These are phyloP conservation scores for Brasilioporus rufonigricans DNA, from an alignment of 768 basidiomycete species.

Conservation along the genomic window DNA sequence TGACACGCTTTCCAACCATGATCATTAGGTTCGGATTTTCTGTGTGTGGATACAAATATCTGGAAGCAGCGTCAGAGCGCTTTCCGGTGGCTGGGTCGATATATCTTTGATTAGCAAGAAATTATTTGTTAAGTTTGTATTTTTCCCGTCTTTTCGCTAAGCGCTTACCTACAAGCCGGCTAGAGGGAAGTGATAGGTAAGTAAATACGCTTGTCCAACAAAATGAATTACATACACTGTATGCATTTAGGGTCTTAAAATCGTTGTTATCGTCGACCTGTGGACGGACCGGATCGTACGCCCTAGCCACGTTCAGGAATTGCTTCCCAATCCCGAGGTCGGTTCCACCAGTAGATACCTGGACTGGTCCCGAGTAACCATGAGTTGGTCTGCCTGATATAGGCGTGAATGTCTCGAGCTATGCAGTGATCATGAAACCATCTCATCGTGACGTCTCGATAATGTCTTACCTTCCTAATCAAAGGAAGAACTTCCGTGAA, in stretches of 20 bases:
- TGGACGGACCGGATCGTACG: constrained; percentile 50
- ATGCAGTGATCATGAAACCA: constrained; percentile 41
- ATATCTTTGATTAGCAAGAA: too few relatives aligned
- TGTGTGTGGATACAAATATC: constrained; percentile 36
- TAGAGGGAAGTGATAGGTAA: neutral
- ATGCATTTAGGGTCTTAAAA: constrained; percentile 29
- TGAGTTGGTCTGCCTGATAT: constrained; percentile 33
- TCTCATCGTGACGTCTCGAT: neutral
- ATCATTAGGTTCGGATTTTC: constrained; percentile 31
- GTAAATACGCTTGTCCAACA: neutral
- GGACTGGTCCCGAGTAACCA: constrained; percentile 34
- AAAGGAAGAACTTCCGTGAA: constrained; percentile 56
- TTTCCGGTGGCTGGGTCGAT: constrained; percentile 39
- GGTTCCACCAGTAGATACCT: constrained; percentile 17
- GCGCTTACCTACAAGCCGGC: constrained; percentile 18
- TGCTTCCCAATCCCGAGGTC: constrained; percentile 32
- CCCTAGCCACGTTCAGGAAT: constrained; percentile 43
- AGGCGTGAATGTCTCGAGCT: too few relatives aligned
- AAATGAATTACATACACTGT: constrained; percentile 19
- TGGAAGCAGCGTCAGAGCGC: constrained; percentile 35
- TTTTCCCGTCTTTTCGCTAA: too few relatives aligned
- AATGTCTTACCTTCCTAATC: constrained; percentile 46
- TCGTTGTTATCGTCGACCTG: too few relatives aligned
- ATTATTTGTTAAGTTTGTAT: too few relatives aligned
- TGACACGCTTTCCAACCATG: constrained; percentile 24